Evolutionary conservation across 1,284 basidiomycete genomes (phyloP).

Genomic region (Trichosporon sp.): DNA sequence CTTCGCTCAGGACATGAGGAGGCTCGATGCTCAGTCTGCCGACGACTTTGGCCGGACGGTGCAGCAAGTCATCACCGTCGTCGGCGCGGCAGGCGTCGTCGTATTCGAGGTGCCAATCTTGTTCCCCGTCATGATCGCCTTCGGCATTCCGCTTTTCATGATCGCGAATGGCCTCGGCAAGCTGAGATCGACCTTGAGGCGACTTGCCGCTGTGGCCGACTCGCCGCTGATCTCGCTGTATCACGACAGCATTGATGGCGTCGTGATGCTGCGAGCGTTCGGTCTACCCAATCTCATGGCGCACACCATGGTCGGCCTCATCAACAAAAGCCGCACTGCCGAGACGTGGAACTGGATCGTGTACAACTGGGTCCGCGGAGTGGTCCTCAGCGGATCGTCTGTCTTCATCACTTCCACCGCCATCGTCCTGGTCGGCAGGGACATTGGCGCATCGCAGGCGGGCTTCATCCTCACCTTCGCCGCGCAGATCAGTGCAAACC

Average conservation of each 20-base stretch:
- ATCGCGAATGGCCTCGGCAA: slow-evolving; percentile 34
- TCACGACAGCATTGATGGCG: slow-evolving; percentile 48
- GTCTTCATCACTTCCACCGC: slow-evolving; percentile 42
- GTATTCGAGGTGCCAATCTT: slow-evolving; percentile 31
- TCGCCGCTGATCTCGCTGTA: slow-evolving; percentile 50
- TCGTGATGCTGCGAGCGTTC: slow-evolving; percentile 49
- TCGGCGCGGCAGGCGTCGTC: slow-evolving; percentile 20
- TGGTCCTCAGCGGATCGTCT: slow-evolving; percentile 31
- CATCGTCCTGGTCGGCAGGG: slow-evolving; percentile 46
- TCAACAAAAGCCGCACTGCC: slow-evolving; percentile 37
- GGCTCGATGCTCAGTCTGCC: slow-evolving; percentile 50
- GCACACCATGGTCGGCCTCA: slow-evolving; percentile 32
- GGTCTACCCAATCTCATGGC: slow-evolving; percentile 39
- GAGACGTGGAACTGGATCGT: slow-evolving; percentile 32
- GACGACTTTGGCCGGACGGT: slow-evolving; percentile 59
- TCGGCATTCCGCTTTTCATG: slow-evolving; percentile 30
- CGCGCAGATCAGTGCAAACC: slow-evolving; percentile 33
- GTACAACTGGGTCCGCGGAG: slow-evolving; percentile 35
- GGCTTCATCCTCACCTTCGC: slow-evolving; percentile 50
- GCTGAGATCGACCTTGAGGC: slow-evolving; percentile 39
- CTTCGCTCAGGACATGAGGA: slow-evolving; percentile 54
- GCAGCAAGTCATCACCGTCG: slow-evolving; percentile 10
- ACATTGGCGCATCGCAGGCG: slow-evolving; percentile 45
- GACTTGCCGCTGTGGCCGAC: slow-evolving; percentile 40
- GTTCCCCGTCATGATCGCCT: slow-evolving; percentile 22